phyloP scores from a whole-genome alignment of 306 rosid genomes.

The Malus fusca region DNA sequence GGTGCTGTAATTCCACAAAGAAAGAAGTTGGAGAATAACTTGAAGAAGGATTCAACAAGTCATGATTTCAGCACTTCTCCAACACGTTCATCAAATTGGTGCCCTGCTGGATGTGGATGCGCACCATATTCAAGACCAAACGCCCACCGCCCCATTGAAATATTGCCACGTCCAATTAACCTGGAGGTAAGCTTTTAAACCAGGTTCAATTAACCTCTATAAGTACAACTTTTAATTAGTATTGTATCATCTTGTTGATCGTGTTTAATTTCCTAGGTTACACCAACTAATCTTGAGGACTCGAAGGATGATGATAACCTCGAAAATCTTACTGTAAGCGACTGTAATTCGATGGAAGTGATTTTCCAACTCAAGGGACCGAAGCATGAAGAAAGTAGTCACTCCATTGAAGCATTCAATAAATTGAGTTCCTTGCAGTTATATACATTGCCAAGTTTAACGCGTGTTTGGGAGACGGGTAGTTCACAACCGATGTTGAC shows the following conservation, averaged over 20 bases:
- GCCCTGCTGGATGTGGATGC: too few relatives aligned
- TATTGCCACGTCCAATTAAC: too few relatives aligned
- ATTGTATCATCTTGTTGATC: background rate
- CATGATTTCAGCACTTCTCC: too few relatives aligned
- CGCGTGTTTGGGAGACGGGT: background rate
- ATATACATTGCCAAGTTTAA: accelerated
- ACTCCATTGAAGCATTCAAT: background rate
- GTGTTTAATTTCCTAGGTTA: background rate
- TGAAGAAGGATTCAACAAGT: too few relatives aligned
- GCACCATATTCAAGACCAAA: too few relatives aligned
- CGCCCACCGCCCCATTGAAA: too few relatives aligned
- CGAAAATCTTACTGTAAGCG: accelerated
- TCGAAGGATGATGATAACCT: background rate
- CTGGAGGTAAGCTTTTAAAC: too few relatives aligned
- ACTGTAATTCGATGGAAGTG: background rate
- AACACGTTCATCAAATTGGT: too few relatives aligned
- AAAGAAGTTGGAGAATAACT: too few relatives aligned
- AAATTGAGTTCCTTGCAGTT: background rate
- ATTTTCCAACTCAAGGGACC: background rate
- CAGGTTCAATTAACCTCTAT: too few relatives aligned
- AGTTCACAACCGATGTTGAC: background rate
- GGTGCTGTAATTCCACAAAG: too few relatives aligned
- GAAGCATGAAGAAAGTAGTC: background rate
- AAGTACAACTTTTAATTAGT: too few relatives aligned
- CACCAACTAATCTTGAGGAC: background rate